Evolutionary conservation across 352 stramenopile species (phyloP).

Genomic region (Hyphochytrium catenoides): DNA sequence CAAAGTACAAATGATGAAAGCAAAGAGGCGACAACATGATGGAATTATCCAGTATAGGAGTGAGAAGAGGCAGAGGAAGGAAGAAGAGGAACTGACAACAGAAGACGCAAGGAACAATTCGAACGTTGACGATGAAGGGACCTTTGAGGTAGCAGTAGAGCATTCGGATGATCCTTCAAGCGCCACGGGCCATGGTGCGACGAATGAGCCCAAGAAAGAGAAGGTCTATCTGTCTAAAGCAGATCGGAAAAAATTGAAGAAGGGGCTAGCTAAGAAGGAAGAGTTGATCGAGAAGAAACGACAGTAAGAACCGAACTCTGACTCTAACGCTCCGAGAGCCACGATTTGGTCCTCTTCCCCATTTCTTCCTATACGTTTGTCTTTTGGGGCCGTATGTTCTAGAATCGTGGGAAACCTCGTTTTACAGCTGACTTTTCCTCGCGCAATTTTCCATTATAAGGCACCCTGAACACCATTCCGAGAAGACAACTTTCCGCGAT

Average conservation of each 20-base stretch:
- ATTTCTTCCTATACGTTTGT: too few relatives aligned
- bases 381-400: too few relatives aligned
- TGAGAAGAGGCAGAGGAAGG: constrained; percentile 11
- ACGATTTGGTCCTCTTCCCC: too few relatives aligned
- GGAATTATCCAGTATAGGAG: constrained; percentile 53
- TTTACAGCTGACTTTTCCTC: too few relatives aligned
- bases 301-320: not conserved
- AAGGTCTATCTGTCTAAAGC: constrained; percentile 75
- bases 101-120: constrained; percentile 2
- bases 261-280: constrained; percentile 40
- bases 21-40: constrained; percentile 51
- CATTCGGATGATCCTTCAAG: not conserved
- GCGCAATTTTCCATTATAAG: too few relatives aligned
- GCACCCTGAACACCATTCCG: too few relatives aligned
- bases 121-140: constrained; percentile 4
- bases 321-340: too few relatives aligned
- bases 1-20: constrained; percentile 53
- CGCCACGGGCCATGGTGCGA: not conserved
- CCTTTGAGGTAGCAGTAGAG: not conserved
- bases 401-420: too few relatives aligned
- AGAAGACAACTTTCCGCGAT: too few relatives aligned
- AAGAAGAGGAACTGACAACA: constrained; percentile 2
- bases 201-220: constrained; percentile 10
- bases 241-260: constrained; percentile 81
- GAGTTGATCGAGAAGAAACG: constrained; percentile 21